Conservation (phyloP, 805 yeast species). For the Limtongia smithiae region DNA sequence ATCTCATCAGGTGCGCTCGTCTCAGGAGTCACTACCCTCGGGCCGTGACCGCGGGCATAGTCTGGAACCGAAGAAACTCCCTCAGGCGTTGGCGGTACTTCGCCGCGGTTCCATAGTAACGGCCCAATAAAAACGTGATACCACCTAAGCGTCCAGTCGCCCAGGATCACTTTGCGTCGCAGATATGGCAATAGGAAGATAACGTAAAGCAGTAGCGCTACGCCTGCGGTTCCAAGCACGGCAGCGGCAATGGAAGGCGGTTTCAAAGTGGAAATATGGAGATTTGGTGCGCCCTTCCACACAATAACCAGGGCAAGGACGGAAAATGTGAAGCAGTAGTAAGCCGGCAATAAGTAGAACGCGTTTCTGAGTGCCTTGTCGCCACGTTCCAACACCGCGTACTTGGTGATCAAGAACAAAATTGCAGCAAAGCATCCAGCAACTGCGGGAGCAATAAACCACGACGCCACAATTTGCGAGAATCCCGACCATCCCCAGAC, state of each 20-base stretch:
- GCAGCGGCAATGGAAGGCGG: constrained; percentile 54
- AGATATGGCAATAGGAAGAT: constrained; percentile 59
- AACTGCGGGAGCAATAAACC: constrained; percentile 73
- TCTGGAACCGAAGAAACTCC: constrained; percentile 56
- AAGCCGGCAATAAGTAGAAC: constrained; percentile 53
- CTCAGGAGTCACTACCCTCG: too few relatives aligned
- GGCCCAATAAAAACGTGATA: constrained; percentile 60
- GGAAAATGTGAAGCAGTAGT: constrained; percentile 58
- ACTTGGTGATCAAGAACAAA: constrained; percentile 59
- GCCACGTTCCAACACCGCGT: constrained; percentile 56
- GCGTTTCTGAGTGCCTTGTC: constrained; percentile 51
- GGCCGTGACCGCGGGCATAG: constrained; percentile 57
- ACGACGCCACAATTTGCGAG: constrained; percentile 68
- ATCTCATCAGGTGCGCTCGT: constrained; percentile 15
- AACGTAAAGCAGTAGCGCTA: constrained; percentile 50
- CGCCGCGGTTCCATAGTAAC: constrained; percentile 52
- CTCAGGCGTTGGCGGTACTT: constrained; percentile 64
- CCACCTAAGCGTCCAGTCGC: constrained; percentile 65
- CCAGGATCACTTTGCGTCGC: constrained; percentile 54
- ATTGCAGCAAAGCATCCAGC: constrained; percentile 63
- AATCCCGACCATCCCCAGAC: constrained; percentile 78
- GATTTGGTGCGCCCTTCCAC: constrained; percentile 75
- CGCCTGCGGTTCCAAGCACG: constrained; percentile 62
- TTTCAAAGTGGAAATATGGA: constrained; percentile 53
- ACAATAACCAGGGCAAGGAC: constrained; percentile 72